Evolutionary conservation across 2,329 filamentous ascomycete species (phyloP).

Genomic region (Fusarium subglutinans): DNA sequence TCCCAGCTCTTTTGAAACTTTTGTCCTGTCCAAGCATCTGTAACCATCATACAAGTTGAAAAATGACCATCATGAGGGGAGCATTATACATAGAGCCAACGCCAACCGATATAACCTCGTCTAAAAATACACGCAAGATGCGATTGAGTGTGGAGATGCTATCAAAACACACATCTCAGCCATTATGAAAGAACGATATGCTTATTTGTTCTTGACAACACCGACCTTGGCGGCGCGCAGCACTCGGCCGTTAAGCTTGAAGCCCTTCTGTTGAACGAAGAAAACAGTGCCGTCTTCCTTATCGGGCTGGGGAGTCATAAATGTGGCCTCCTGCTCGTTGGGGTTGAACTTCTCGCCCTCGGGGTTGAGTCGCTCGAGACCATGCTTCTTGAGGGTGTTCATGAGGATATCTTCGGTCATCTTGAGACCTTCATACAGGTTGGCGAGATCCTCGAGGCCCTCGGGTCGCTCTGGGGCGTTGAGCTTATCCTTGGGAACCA

Average conservation of each 20-base stretch:
- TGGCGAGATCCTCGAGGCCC: slow-evolving; percentile 75
- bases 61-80: slow-evolving; percentile 55
- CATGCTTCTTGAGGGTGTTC: slow-evolving; percentile 90
- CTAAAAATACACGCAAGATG: slow-evolving; percentile 48
- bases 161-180: neutral
- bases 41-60: slow-evolving; percentile 30
- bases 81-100: slow-evolving; percentile 56
- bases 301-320: slow-evolving; percentile 86
- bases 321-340: slow-evolving; percentile 95
- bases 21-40: slow-evolving; percentile 34
- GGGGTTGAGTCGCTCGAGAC: slow-evolving; percentile 88
- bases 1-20: slow-evolving; percentile 34
- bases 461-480: slow-evolving; percentile 59
- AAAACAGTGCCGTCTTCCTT: slow-evolving; percentile 94
- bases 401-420: slow-evolving; percentile 95
- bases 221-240: slow-evolving; percentile 95
- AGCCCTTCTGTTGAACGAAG: slow-evolving; percentile 94
- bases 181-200: slow-evolving; percentile 11
- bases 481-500: slow-evolving; percentile 80
- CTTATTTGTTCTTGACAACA: slow-evolving; percentile 83
- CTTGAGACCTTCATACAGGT: slow-evolving; percentile 87
- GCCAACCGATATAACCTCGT: slow-evolving; percentile 44
- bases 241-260: slow-evolving; percentile 89
- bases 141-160: slow-evolving; percentile 10
- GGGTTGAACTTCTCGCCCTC: slow-evolving; percentile 90